These are phyloP conservation scores for Caloboletus firmus DNA, from an alignment of 1,284 basidiomycete species.

Conservation along the genomic window DNA sequence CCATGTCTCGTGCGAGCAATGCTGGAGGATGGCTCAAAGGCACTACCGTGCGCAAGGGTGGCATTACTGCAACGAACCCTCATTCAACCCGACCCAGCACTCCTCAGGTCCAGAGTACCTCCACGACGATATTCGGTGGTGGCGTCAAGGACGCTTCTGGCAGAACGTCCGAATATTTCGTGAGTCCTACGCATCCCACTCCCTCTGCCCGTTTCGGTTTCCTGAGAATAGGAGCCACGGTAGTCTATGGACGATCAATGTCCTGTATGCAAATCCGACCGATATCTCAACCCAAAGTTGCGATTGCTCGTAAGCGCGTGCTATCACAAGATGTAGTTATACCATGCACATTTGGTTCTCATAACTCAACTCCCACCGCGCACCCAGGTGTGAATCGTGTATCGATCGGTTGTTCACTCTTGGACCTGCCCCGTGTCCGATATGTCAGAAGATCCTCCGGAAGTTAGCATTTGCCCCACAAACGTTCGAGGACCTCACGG, in stretches of 20 bases:
- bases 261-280: conserved; percentile 95
- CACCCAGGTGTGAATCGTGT: conserved; percentile 89
- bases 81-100: conserved; percentile 59
- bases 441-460: conserved; percentile 85
- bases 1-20: conserved; percentile 32
- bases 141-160: conserved; percentile 82
- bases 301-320: conserved; percentile 93
- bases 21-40: conserved; percentile 64
- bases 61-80: conserved; percentile 42
- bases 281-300: conserved; percentile 93
- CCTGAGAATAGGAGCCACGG: conserved; percentile 9
- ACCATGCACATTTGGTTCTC: not conserved
- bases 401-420: conserved; percentile 96
- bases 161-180: conserved; percentile 74
- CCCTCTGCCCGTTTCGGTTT: not conserved
- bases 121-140: conserved; percentile 69
- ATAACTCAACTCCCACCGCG: conserved; percentile 14
- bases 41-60: conserved; percentile 69
- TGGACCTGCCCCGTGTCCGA: conserved; percentile 95
- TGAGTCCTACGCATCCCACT: conserved; percentile 38
- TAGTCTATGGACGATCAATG: conserved; percentile 94
- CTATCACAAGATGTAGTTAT: conserved; percentile 93
- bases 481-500: conserved; percentile 94
- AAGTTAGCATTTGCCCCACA: conserved; percentile 95
- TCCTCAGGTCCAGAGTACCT: conserved; percentile 69